Conservation (phyloP, 2,329 filamentous ascomycete species). For the Cercospora canescens region DNA sequence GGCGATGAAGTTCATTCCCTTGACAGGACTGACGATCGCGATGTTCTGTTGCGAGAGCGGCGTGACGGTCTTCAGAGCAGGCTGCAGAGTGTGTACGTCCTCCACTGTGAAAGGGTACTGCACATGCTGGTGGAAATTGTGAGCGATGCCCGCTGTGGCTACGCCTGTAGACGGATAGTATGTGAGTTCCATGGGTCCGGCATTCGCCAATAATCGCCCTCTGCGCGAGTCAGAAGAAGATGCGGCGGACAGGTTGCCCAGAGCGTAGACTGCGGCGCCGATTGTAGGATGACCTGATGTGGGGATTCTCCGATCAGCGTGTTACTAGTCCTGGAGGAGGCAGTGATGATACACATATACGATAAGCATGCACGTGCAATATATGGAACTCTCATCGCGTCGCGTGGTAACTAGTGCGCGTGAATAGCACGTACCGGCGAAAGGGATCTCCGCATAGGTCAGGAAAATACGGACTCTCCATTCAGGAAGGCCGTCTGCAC, state of each 20-base stretch:
- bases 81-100: constrained; percentile 39
- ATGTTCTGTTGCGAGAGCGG: constrained; percentile 13
- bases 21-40: constrained; percentile 57
- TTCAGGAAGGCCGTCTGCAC: constrained; percentile 25
- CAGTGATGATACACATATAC: neutral
- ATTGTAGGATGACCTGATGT: constrained; percentile 54
- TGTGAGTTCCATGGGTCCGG: constrained; percentile 43
- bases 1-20: constrained; percentile 73
- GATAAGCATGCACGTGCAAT: neutral
- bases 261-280: constrained; percentile 54
- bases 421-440: constrained; percentile 41
- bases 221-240: constrained; percentile 4
- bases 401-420: neutral
- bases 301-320: constrained; percentile 5
- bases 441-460: constrained; percentile 52
- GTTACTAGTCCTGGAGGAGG: neutral
- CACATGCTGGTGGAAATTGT: constrained; percentile 64
- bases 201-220: constrained; percentile 45
- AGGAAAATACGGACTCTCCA: constrained; percentile 59
- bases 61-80: constrained; percentile 28
- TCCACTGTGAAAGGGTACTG: constrained; percentile 32
- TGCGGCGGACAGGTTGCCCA: constrained; percentile 34
- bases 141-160: constrained; percentile 66
- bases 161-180: constrained; percentile 38
- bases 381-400: neutral